Evolutionary conservation across 2,329 filamentous ascomycete genomes (phyloP), one percentile per base, ranked within the genome.

Genomic region (Didymella glomerata): DNA sequence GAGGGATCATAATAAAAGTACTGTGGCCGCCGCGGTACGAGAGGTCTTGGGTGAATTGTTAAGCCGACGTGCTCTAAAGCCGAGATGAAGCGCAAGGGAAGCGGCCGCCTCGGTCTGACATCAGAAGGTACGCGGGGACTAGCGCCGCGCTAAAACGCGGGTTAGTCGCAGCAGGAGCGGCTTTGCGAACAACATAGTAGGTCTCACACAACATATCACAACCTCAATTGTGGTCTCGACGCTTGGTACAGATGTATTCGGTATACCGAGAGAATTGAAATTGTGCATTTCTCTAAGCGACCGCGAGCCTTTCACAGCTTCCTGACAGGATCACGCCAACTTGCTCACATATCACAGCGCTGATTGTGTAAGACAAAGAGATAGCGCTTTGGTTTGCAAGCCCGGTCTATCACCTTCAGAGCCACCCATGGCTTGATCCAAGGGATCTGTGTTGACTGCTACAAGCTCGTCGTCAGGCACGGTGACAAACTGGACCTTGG

Each of bases 1-100:
- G 64, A 56, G 61, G 60, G 62, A 64, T 67, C 69, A 74, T 73
- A 46, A 61, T 67, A 61, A 55, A 61, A 61, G 68, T 62, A 59
- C 36, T 64, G 62, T 58, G 52, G 49, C 62, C 55, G 53, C 56
- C 61, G 63, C 61, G 65, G 57, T 66, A 57, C 46, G 41, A 53
- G 27, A 46, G 51, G 41, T 34, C 50, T 54, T 54, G 46, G 36
- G 46, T 50, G 51, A 50, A 59, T 24, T 34, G 54, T 57, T 57
- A 57, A 57, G 54, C 54, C 54, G 54, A 57, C 41, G 20, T 24
- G 41, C 41, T 27, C 41, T 44, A 44, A 44, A 44, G 41, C 41
- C 41, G 41, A 44, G 41, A 44, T 44, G 41, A 44, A 44, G 41
- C 41, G 41, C 41, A n/a, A 44, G 22, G 41, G 41, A 44, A 44